Evolutionary conservation across 2,329 filamentous ascomycete genomes (phyloP).

Genomic region (Cladosporium sp.): DNA sequence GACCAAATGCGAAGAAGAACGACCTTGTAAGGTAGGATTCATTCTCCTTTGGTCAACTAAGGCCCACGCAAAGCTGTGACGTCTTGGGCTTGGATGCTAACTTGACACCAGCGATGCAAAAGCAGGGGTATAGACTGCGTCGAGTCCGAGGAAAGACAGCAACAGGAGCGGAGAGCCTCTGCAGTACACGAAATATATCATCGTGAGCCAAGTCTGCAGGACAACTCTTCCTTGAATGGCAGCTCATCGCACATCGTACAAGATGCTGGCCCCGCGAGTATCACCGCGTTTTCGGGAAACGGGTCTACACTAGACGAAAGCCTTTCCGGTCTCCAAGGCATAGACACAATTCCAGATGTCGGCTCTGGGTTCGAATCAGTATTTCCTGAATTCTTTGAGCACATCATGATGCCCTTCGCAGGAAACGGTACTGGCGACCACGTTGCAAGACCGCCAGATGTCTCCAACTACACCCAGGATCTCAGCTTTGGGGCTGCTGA

Average conservation of each 20-base stretch:
- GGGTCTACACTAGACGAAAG: not conserved
- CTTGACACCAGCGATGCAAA: conserved; percentile 18
- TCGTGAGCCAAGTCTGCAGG: conserved; percentile 1
- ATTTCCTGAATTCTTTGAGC: conserved; percentile 28
- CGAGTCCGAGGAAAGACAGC: conserved; percentile 21
- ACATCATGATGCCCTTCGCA: conserved; percentile 26
- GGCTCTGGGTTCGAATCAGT: conserved; percentile 12
- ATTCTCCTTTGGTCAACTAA: not conserved
- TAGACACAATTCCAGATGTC: not conserved
- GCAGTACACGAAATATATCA: not conserved
- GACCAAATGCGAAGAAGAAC: conserved; percentile 25
- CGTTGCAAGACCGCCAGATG: conserved; percentile 18
- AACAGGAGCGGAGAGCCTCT: conserved; percentile 9
- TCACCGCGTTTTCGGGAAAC: conserved; percentile 4
- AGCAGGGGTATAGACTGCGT: conserved; percentile 19
- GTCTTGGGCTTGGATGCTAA: not conserved
- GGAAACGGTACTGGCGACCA: not conserved
- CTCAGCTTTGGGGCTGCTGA: conserved; percentile 20
- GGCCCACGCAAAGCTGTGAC: too few species aligned
- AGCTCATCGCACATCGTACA: not conserved
- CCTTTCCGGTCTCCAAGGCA: not conserved
- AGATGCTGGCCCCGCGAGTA: conserved; percentile 7
- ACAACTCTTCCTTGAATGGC: not conserved
- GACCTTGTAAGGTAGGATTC: conserved; percentile 21
- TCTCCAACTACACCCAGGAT: conserved; percentile 25